A percentile compares a stretch with the other conserved stretches of the same genome.
These are phyloP conservation scores for Tricholoma flavovirens DNA, from an alignment of 768 basidiomycete genomes.

Conservation along the genomic window DNA sequence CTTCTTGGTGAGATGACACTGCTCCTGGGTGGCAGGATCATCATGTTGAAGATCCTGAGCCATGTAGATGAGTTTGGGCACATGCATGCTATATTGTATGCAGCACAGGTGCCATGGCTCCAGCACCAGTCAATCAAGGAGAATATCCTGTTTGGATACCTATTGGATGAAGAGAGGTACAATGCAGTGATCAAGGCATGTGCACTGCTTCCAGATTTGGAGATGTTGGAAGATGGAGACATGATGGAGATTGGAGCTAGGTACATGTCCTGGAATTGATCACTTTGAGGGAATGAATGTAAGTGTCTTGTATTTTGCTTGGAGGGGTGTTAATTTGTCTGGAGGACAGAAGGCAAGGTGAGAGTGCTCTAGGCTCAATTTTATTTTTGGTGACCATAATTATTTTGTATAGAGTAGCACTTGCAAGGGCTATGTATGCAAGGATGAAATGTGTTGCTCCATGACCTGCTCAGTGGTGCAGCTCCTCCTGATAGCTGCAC, in stretches of 20 bases:
- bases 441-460: constrained; percentile 62
- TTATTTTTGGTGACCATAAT: neutral
- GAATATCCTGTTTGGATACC: constrained; percentile 76
- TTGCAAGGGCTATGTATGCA: constrained; percentile 79
- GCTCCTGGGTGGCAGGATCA: constrained; percentile 42
- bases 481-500: too few species aligned
- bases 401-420: constrained; percentile 52
- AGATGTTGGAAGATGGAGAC: constrained; percentile 83
- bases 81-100: constrained; percentile 63
- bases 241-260: constrained; percentile 76
- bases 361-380: neutral
- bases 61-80: constrained; percentile 55
- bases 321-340: constrained; percentile 64
- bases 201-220: constrained; percentile 74
- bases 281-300: too few species aligned
- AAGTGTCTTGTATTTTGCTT: neutral
- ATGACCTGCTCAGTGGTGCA: constrained; percentile 79
- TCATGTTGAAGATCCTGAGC: constrained; percentile 61
- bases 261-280: constrained; percentile 24
- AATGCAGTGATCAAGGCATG: constrained; percentile 73
- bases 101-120: constrained; percentile 68
- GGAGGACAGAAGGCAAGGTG: constrained; percentile 81
- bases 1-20: constrained; percentile 68
- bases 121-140: constrained; percentile 69
- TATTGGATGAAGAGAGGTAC: constrained; percentile 69